Percentiles rank a stretch among this genome's conserved stretches.
Evolutionary conservation across 177 flowering plant species (phyloP).

Genomic region (Viscum album): DNA sequence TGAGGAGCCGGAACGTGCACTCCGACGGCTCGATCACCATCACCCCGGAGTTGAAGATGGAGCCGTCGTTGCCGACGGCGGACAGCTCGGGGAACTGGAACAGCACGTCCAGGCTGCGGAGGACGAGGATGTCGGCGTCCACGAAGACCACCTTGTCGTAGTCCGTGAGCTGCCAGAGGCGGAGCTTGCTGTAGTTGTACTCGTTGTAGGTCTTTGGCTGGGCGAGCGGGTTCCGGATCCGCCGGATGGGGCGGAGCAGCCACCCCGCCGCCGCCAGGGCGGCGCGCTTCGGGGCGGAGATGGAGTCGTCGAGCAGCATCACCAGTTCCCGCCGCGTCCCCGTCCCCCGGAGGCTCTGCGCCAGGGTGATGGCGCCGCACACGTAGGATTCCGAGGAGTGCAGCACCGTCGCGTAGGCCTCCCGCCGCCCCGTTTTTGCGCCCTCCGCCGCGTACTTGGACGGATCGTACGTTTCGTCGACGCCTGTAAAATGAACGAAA

Average conservation of each 20-base stretch:
- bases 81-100: slow-evolving; percentile 79
- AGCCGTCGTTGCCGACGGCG: slow-evolving; percentile 65
- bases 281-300: slow-evolving; percentile 38
- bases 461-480: slow-evolving; percentile 40
- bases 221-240: slow-evolving; percentile 80
- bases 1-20: slow-evolving; percentile 53
- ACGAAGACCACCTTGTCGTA: slow-evolving; percentile 78
- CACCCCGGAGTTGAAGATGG: slow-evolving; percentile 83
- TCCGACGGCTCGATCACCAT: slow-evolving; percentile 93
- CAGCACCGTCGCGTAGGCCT: slow-evolving; percentile 73
- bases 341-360: slow-evolving; percentile 56
- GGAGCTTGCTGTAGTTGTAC: slow-evolving; percentile 88
- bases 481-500: slow-evolving; percentile 32
- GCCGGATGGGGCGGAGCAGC: slow-evolving; percentile 51
- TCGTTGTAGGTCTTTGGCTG: slow-evolving; percentile 67
- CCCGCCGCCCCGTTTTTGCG: slow-evolving; percentile 26
- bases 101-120: slow-evolving; percentile 60
- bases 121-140: slow-evolving; percentile 72
- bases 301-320: slow-evolving; percentile 66
- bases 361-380: slow-evolving; percentile 86
- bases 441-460: slow-evolving; percentile 21
- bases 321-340: slow-evolving; percentile 75
- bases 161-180: slow-evolving; percentile 88
- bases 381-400: slow-evolving; percentile 82
- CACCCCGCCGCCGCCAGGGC: slow-evolving; percentile 72